Conservation (phyloP, 108 stramenopile genomes). For the Schizochytrium sp. region DNA sequence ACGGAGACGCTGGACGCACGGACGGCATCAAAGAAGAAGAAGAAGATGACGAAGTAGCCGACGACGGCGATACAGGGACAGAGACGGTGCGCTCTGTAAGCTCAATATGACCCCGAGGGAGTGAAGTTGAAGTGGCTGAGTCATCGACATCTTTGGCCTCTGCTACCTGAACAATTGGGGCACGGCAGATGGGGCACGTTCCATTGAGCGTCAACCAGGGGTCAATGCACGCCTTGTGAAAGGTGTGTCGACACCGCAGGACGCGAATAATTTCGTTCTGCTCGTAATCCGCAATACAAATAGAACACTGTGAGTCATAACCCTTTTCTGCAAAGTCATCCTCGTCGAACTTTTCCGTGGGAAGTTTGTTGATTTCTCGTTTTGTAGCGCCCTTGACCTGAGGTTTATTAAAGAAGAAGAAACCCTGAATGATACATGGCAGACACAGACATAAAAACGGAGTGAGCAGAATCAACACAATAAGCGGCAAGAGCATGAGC, state of each 20-base stretch:
- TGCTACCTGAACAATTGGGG: neutral
- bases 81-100: neutral
- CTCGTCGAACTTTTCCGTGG: neutral
- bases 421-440: neutral
- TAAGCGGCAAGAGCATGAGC: neutral
- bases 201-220: conserved; percentile 59
- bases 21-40: no score
- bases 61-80: no score
- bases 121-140: neutral
- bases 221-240: conserved; percentile 75
- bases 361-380: conserved; percentile 1
- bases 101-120: neutral
- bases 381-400: conserved; percentile 1
- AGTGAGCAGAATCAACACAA: conserved; percentile 4
- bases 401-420: neutral
- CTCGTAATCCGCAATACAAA: conserved; percentile 79
- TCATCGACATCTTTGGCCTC: neutral
- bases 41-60: no score
- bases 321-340: conserved; percentile 25
- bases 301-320: conserved; percentile 56
- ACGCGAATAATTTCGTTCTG: conserved; percentile 56
- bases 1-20: no score
- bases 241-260: conserved; percentile 73
- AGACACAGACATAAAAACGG: conserved; percentile 10
- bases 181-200: conserved; percentile 7